Evolutionary conservation across 441 rosid genomes (phyloP).

Genomic region (Eruca vesicaria): DNA sequence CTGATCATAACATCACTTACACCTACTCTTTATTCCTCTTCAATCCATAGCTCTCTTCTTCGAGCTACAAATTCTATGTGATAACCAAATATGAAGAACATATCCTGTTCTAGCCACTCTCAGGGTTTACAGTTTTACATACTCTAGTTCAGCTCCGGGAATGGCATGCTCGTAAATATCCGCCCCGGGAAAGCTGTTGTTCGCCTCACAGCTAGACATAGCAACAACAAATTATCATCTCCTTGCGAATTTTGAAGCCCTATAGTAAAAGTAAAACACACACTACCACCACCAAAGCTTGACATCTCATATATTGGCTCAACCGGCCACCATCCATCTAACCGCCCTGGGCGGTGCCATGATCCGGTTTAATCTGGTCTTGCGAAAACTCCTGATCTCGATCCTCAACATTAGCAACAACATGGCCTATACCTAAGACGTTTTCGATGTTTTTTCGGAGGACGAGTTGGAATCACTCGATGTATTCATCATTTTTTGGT

Average conservation of each 20-base stretch:
- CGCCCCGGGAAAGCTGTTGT: too few relatives aligned
- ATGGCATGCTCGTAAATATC: too few relatives aligned
- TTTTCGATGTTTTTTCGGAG: constrained; percentile 58
- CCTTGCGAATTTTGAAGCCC: too few relatives aligned
- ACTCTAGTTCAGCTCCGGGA: too few relatives aligned
- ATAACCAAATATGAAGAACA: constrained; percentile 57
- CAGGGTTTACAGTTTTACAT: constrained; percentile 57
- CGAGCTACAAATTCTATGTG: constrained; percentile 72
- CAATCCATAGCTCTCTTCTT: constrained; percentile 11
- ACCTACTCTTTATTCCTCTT: too few relatives aligned
- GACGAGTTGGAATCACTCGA: constrained; percentile 77
- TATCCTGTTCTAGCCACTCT: constrained; percentile 65
- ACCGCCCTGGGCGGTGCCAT: constrained; percentile 30
- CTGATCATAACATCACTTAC: constrained; percentile 22
- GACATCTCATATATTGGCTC: constrained; percentile 46
- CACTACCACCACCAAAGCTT: constrained; percentile 46
- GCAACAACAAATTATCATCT: too few relatives aligned
- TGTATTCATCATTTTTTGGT: constrained; percentile 88
- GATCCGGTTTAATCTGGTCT: constrained; percentile 39
- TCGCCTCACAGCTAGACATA: too few relatives aligned
- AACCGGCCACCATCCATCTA: constrained; percentile 47
- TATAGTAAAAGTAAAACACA: constrained; percentile 68
- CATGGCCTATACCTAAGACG: background rate
- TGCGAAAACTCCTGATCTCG: constrained; percentile 31
- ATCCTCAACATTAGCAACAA: background rate